Evolutionary conservation across 1,284 basidiomycete species (phyloP), one percentile per base, ranked within the genome.

Genomic region (Golubevia sp.): DNA sequence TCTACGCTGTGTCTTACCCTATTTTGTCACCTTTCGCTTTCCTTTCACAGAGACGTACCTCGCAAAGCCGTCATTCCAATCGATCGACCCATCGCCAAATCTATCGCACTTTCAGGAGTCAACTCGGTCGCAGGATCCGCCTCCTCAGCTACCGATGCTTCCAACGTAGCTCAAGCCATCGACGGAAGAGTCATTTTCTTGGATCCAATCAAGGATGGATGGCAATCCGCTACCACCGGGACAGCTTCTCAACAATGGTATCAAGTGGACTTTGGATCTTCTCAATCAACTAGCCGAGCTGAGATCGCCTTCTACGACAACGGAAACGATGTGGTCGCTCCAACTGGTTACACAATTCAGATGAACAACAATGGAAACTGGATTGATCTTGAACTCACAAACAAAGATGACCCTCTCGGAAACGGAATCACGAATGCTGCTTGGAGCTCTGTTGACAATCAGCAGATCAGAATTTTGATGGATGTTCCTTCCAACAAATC

Each of bases 171-270:
- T 48, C 24, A 34, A 27, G 21, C 49, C 13, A 44, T 58, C 24
- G 59, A 61, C 49, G 59, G 58, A 11, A 21, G 56, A 26, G 25
- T 59, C 7, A 57, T 48, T 24, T 58, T 58, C 59, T 49, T 24
- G 21, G 23, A 49, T 51, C 23, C 27, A 60, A 30, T 49, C 23
- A 7, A 15, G 5, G 24, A 59, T 26, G 59, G 59, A 8, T 59
- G 59, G 59, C 52, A 59, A 48, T 55, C 52, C 7, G 58, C 18
- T 18, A 15, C 44, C 15, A 55, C 23, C 57, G 50, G 27, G 11
- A 21, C 38, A 18, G 38, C 11, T 44, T 44, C 38, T 44, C 38
- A 59, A 20, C 49, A 59, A 48, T 59, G 38, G 49, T 59, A 55
- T 25, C 25, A 50, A 20, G 57, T 59, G 8, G 58, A 59, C 26